Evolutionary conservation across 2,329 filamentous ascomycete genomes (phyloP), one percentile per base, ranked within the genome.

Genomic region (Scedosporium boydii): DNA sequence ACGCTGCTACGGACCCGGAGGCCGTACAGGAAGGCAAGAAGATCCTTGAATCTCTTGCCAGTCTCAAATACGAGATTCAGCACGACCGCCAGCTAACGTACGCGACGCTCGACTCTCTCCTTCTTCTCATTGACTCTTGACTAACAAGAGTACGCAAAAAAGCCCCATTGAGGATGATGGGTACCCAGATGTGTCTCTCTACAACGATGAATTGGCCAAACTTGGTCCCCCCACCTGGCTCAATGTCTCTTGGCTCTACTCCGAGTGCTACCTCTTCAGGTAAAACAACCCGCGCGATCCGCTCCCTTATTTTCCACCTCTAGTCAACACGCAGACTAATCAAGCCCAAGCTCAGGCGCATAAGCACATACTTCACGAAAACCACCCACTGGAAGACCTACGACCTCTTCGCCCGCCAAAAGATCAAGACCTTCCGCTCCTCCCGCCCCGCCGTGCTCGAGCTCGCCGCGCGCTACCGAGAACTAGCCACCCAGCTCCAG

Each of bases 261-360:
- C 88, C 27, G 95, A 99, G 78, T 98, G 95, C 79, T 98, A 98
- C 74, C 82, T 99, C 63, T 98, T 93, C 78, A 82, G 89, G 86
- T 88, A 77, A 61, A 70, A 44, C 16, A 2, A 10, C 57, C 69
- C 69, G n/a, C 18, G 4, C 21, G 7, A 65, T 55, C 21, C 21
- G 12, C 34, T 34, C 27, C n/a, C 57, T 7, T 23, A 23, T 41
- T 16, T 53, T 4, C 34, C 58, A 5, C 7, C 29, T 16, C 12
- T 56, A 12, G 44, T 56, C 44, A 9, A 34, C 51, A 10, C 5
- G 5, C 38, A 16, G 34, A 56, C 64, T 68, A 57, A 67, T 56
- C 67, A 58, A 65, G 61, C 1, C 9, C 38, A 61, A 10, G 60
- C 60, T 74, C 18, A 75, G 92, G 71, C 92, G 93, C 65, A 85